Conservation (phyloP, 176 grass and related monocot genomes). For the Ensete glaucum region DNA sequence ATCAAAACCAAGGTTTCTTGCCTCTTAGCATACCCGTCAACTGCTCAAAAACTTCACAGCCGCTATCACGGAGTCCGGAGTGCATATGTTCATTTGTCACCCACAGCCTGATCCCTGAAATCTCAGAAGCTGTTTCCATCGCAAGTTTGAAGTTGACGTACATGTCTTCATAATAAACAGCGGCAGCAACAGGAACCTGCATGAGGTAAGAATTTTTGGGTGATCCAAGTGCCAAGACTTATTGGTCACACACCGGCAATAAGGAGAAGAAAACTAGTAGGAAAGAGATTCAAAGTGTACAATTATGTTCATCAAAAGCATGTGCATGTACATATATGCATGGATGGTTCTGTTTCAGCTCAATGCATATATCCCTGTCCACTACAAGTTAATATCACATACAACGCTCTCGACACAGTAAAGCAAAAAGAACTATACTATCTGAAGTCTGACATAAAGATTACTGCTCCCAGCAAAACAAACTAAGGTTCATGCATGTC, state of each 20-base stretch:
- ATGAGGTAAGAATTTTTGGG: not conserved
- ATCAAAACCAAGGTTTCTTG: conserved; percentile 61
- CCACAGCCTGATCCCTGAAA: conserved; percentile 66
- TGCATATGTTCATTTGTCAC: conserved; percentile 96
- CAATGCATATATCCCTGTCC: not conserved
- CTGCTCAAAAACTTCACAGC: conserved; percentile 64
- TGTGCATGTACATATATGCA: not conserved
- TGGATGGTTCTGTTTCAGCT: not conserved
- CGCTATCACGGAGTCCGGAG: conserved; percentile 58
- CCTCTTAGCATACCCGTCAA: conserved; percentile 59
- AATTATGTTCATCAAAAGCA: not conserved
- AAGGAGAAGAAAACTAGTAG: not conserved
- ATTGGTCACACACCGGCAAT: not conserved
- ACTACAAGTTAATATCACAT: not conserved
- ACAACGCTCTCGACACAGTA: not conserved
- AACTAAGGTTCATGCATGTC: too few relatives aligned
- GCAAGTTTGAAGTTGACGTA: conserved; percentile 91
- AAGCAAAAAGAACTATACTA: not conserved
- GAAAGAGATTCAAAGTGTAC: too few relatives aligned
- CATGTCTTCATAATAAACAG: conserved; percentile 95
- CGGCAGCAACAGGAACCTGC: conserved; percentile 73
- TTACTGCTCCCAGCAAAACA: too few relatives aligned
- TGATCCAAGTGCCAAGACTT: too few relatives aligned
- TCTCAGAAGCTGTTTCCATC: conserved; percentile 72
- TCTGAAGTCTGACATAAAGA: too few relatives aligned